Evolutionary conservation across 2,329 filamentous ascomycete genomes (phyloP), one percentile per base, ranked within the genome.

Genomic region (Tolypocladium paradoxum): DNA sequence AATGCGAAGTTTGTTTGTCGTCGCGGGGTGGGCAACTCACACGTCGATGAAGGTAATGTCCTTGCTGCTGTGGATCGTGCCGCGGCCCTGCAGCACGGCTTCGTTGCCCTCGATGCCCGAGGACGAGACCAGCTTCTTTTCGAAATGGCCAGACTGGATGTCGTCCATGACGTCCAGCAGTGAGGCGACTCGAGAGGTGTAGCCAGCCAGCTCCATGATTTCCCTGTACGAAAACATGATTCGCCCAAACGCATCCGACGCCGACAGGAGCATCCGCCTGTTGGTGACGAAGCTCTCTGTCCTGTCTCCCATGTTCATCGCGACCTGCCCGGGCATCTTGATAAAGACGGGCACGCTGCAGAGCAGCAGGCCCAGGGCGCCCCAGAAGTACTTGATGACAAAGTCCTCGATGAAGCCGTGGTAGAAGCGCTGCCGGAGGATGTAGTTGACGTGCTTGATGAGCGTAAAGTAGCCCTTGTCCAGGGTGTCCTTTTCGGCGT

Each of bases 341-440:
- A 99, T 88, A 69, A 99, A 99, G 2, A 97, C 92, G 0, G 93
- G 93, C 0, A 96, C 84, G 68, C 90, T 95, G 75, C 93, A 99
- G 11, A 99, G 83, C 58, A 96, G 70, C 58, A 99, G 78, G 1
- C 93, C 93, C 45, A 99, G 70, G 2, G 93, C 92, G 40, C 93
- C 93, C 93, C 93, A 99, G 71, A 97, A 93, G 68, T 99, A 99
- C 70, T 99, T 99, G 71, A 99, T 96, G 54, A 97, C 90, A 70
- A 96, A 99, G 69, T 99, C 93, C 68, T 99, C 93, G 92, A 97
- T 96, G 64, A 99, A 86, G n/a, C 91, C 92, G 68, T 99, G 92
- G 69, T 97, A 97, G 68, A 99, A 88, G 49, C 93, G 83, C 57
- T 89, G 79, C 38, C 91, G 81, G 56, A 99, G 73, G 59, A 97